Base-by-base conservation (phyloP, 352 stramenopile species). In the Pythium guiyangense region DNA sequence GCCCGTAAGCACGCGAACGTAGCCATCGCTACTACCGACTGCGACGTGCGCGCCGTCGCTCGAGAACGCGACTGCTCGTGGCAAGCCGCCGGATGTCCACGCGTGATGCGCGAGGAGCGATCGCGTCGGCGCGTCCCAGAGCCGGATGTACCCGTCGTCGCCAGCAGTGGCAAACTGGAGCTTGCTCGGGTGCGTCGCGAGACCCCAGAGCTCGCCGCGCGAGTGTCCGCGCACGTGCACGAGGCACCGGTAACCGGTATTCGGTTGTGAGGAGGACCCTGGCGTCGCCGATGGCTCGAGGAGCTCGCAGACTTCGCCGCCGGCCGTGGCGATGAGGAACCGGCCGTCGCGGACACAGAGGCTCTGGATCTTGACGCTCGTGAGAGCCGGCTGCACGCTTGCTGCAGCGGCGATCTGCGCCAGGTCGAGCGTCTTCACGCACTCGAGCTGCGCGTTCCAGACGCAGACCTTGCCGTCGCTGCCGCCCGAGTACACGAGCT, bases 291-390 rank as follows among this genome's bases (percentile, higher is more conserved):
- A 49, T 10, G 27, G 17, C 57, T 66, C 66, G 59, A 90, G 73
- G 8, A 98, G 54, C 60, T 98, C 90, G 39, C 73, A 96, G 11
- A 98, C 74, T 47, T 97, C 87, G 26, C 83, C 83, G 11, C 77
- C 86, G 53, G 71, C 73, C 1, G 90, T 97, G 15, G 83, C 84
- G 12, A 98, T 73, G 3, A 97, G 54, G 17, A 97, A 58, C 27
- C 87, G 87, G 1, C 65, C 72, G 43, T 90, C 74, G 10, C 78
- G 79, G 3, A 84, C 69, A 0, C 64, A 67, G 9, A 93, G 50
- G 6, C 77, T 87, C 48, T 87, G 82, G 43, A 91, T 60, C 17
- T 55, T 61, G 4, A 60, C 74, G 39, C 52, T 82, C 34, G 49
- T 76, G 1, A 77, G 73, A 20, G 49, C 48, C 11, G 47, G 42